These are phyloP conservation scores for Backusella liffmaniae DNA, from an alignment of 192 early-diverging fungal species.

Conservation along the genomic window DNA sequence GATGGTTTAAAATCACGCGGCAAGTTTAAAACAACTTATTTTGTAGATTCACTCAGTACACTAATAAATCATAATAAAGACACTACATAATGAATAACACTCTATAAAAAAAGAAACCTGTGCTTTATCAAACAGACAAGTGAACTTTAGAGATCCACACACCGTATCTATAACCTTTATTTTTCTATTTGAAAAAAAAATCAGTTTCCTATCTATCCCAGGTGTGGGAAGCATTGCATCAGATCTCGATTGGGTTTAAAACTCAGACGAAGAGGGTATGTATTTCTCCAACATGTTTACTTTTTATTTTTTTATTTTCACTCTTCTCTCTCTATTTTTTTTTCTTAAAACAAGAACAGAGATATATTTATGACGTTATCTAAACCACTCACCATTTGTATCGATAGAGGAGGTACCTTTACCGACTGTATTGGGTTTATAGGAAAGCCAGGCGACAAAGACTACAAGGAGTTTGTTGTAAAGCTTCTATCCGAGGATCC, in stretches of 20 bases:
- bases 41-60: no score
- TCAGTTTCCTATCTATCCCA: no score
- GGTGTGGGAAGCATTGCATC: background rate
- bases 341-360: background rate
- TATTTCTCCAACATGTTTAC: background rate
- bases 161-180: no score
- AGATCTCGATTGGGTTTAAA: background rate
- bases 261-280: background rate
- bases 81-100: no score
- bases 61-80: no score
- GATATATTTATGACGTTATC: background rate
- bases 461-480: conserved; percentile 66
- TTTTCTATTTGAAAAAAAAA: no score
- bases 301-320: background rate
- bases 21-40: no score
- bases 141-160: no score
- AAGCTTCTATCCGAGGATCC: conserved; percentile 95
- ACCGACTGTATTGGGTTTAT: conserved; percentile 90
- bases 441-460: conserved; percentile 49
- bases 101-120: no score
- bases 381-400: conserved; percentile 54
- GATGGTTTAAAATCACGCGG: no score
- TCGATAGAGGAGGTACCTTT: conserved; percentile 96
- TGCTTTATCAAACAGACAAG: no score
- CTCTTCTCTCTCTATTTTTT: background rate